Conservation (phyloP, 202 grass and related monocot species). For the Carex arenaria region DNA sequence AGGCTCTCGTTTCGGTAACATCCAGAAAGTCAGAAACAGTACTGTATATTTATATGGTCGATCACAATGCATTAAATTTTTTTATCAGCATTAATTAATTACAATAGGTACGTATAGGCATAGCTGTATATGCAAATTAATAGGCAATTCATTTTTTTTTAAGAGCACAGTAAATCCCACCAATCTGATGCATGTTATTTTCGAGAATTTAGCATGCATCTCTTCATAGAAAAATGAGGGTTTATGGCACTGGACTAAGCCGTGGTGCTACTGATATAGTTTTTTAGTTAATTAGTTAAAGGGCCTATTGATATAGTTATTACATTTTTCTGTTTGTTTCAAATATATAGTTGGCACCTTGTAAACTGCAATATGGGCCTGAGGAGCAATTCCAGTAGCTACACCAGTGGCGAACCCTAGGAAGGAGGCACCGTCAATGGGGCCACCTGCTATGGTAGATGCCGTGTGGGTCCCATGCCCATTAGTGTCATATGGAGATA, state of each 20-base stretch:
- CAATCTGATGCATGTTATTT: no score
- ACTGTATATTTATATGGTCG: not conserved
- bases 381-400: slow-evolving; percentile 33
- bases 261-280: no score
- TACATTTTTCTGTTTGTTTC: not conserved
- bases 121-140: not conserved
- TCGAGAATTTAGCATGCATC: no score
- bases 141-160: not conserved
- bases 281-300: no score
- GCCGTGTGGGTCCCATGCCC: slow-evolving; percentile 47
- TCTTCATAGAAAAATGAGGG: no score
- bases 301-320: no score
- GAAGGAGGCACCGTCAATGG: slow-evolving; percentile 18
- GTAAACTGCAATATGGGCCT: slow-evolving; percentile 48
- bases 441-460: slow-evolving; percentile 35
- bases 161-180: no score
- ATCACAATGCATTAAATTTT: not conserved
- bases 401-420: slow-evolving; percentile 20
- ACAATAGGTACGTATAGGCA: not conserved
- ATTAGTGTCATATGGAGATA: slow-evolving; percentile 28
- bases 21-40: not conserved
- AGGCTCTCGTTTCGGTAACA: not conserved
- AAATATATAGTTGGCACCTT: slow-evolving; percentile 11
- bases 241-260: no score
- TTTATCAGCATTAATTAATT: not conserved